Percentiles rank a stretch among this genome's conserved stretches.
Evolutionary conservation across 2,329 filamentous ascomycete genomes (phyloP).

Genomic region (Fusarium veterinarium): DNA sequence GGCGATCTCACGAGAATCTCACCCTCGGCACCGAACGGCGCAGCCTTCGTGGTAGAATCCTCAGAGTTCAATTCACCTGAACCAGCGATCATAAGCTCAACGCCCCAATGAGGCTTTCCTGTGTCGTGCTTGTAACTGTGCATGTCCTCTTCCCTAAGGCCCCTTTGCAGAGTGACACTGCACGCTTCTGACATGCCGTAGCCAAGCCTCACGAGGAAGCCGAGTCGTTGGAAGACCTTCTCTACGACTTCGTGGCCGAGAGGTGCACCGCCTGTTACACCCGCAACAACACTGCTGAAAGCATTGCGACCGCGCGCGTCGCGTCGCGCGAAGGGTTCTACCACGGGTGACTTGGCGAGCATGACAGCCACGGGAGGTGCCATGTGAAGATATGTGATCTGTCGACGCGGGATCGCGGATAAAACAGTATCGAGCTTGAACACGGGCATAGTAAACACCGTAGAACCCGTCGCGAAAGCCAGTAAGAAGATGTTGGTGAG

Average conservation of each 20-base stretch:
- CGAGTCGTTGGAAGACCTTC: constrained; percentile 71
- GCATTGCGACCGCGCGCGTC: constrained; percentile 59
- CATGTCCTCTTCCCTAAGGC: constrained; percentile 60
- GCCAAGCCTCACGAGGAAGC: constrained; percentile 65
- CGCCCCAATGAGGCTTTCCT: constrained; percentile 73
- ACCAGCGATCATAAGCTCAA: constrained; percentile 73
- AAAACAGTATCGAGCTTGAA: constrained; percentile 76
- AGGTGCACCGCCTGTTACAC: constrained; percentile 74
- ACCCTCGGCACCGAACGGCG: constrained; percentile 64
- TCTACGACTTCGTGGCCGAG: constrained; percentile 64
- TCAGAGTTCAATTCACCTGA: constrained; percentile 52
- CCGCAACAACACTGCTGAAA: constrained; percentile 65
- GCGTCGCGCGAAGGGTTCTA: constrained; percentile 68
- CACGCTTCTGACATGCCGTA: constrained; percentile 83
- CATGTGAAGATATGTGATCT: constrained; percentile 72
- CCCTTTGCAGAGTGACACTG: constrained; percentile 70
- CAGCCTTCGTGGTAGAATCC: constrained; percentile 45
- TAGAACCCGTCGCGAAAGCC: constrained; percentile 62
- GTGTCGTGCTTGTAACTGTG: constrained; percentile 68
- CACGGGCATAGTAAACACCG: constrained; percentile 75
- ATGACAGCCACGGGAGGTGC: constrained; percentile 78
- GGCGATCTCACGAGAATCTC: constrained; percentile 75
- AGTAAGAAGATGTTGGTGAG: constrained; percentile 69
- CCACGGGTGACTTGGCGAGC: constrained; percentile 75
- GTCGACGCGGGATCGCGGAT: constrained; percentile 68